Evolutionary conservation across 129 eudicot genomes (phyloP).

Genomic region (Glebionis coronaria): DNA sequence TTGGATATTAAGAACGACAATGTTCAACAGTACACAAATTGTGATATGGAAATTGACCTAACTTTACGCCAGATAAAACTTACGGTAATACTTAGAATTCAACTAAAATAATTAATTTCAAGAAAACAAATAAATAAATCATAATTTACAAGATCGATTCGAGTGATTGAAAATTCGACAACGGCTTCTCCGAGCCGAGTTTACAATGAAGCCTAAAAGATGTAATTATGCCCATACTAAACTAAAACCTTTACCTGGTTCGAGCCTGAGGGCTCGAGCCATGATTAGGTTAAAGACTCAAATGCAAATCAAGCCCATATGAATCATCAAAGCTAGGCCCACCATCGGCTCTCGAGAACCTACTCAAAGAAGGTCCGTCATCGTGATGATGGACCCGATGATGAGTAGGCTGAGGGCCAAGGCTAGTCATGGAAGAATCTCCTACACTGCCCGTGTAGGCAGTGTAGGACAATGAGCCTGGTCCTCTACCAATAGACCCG

Average conservation of each 20-base stretch:
- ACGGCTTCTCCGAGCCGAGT: constrained; percentile 38
- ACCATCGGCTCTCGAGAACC: constrained; percentile 55
- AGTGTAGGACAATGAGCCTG: constrained; percentile 48
- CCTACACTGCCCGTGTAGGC: constrained; percentile 44
- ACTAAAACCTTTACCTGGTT: constrained; percentile 14
- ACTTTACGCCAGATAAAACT: background rate
- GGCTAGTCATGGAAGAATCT: constrained; percentile 42
- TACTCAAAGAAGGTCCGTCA: constrained; percentile 67
- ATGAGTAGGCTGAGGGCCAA: constrained; percentile 53
- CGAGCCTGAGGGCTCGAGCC: constrained; percentile 39
- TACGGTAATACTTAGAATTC: background rate
- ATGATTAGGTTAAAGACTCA: constrained; percentile 65
- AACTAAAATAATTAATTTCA: constrained; percentile 18
- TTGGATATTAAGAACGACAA: background rate
- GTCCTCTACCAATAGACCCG: constrained; percentile 38
- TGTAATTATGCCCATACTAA: constrained; percentile 3
- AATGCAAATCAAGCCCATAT: constrained; percentile 79
- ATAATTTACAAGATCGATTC: constrained; percentile 59
- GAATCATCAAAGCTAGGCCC: constrained; percentile 74
- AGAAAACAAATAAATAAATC: constrained; percentile 51
- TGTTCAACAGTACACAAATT: background rate
- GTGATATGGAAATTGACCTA: background rate
- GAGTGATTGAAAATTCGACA: constrained; percentile 30
- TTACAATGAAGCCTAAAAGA: constrained; percentile 25
- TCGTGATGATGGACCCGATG: constrained; percentile 41